Evolutionary conservation across 2,329 filamentous ascomycete genomes (phyloP).

Genomic region (Mycosphaerella arachidis): DNA sequence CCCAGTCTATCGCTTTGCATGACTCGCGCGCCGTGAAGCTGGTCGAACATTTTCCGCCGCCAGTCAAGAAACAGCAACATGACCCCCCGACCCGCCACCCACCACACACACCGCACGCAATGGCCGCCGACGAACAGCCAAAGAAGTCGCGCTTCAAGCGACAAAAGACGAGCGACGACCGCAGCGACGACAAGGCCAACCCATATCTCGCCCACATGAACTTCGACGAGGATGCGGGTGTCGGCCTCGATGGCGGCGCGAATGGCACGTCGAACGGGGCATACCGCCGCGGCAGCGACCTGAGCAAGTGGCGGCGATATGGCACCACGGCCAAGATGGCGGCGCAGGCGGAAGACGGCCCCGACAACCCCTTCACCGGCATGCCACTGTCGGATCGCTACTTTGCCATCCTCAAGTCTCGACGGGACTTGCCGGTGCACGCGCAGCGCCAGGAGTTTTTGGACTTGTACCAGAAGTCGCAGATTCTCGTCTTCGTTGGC

Average conservation of each 20-base stretch:
- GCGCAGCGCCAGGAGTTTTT: conserved; percentile 91
- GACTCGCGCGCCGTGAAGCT: background rate
- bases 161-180: conserved; percentile 54
- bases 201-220: conserved; percentile 91
- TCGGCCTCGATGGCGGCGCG: conserved; percentile 15
- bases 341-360: conserved; percentile 68
- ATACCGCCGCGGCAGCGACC: conserved; percentile 23
- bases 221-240: conserved; percentile 38
- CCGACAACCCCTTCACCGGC: conserved; percentile 80
- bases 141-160: conserved; percentile 36
- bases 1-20: background rate
- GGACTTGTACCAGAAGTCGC: conserved; percentile 82
- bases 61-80: background rate
- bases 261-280: conserved; percentile 29
- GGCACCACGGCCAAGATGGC: conserved; percentile 75
- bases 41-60: background rate
- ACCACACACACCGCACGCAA: conserved; percentile 29
- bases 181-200: conserved; percentile 60
- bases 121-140: conserved; percentile 40
- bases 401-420: conserved; percentile 79
- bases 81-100: background rate
- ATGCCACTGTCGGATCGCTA: conserved; percentile 74
- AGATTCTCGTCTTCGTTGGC: conserved; percentile 97
- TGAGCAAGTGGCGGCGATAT: conserved; percentile 70
- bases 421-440: conserved; percentile 84